Conservation (phyloP, 345 rosid species). For the Reutealis trisperma region DNA sequence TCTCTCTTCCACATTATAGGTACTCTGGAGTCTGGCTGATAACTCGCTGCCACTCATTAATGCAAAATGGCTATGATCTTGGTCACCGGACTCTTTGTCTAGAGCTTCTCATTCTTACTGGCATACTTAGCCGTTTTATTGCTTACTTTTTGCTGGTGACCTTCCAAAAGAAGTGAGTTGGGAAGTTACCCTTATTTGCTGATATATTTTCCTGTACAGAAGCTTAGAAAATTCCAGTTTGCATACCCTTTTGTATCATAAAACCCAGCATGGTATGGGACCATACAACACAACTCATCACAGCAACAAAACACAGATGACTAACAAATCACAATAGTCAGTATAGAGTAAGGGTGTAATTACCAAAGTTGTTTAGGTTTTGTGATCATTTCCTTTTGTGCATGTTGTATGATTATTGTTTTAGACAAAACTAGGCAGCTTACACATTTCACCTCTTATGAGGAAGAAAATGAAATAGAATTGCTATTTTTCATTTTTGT, state of each 20-base stretch:
- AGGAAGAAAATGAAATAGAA: neutral
- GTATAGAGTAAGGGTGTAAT: conserved; percentile 9
- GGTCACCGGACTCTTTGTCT: conserved; percentile 64
- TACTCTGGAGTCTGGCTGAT: conserved; percentile 92
- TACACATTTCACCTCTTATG: neutral
- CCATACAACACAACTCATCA: neutral
- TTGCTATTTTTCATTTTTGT: neutral
- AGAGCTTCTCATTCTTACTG: conserved; percentile 50
- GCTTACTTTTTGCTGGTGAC: conserved; percentile 72
- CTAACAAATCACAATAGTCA: conserved; percentile 4
- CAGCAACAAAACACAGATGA: neutral
- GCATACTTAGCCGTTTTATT: conserved; percentile 55
- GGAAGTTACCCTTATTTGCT: conserved; percentile 1
- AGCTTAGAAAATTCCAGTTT: neutral
- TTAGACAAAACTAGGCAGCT: neutral
- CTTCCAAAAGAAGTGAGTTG: conserved; percentile 64
- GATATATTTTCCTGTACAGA: conserved; percentile 10
- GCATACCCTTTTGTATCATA: conserved; percentile 5
- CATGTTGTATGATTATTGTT: neutral
- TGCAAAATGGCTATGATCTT: conserved; percentile 58
- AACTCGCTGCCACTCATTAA: conserved; percentile 78
- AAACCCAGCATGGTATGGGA: neutral
- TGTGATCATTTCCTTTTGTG: neutral
- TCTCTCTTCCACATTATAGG: conserved; percentile 27
- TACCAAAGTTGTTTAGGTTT: neutral